Percentiles rank a stretch among this genome's conserved stretches.
phyloP scores from a whole-genome alignment of 2,329 filamentous ascomycete genomes.

The Neopestalotiopsis sp. region DNA sequence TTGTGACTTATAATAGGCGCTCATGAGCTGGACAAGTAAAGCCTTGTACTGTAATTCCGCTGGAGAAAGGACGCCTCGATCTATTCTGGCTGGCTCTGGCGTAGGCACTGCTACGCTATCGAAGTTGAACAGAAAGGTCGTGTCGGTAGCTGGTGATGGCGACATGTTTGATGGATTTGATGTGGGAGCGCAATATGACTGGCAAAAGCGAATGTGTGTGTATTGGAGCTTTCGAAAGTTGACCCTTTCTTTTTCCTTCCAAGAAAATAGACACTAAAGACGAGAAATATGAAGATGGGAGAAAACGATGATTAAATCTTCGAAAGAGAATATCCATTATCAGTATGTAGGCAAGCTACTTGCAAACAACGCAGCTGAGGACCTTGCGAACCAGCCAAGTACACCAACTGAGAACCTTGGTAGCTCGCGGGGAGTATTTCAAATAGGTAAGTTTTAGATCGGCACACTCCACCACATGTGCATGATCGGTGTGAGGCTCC shows the following conservation, averaged over 20 bases:
- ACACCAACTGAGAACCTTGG: too few relatives aligned
- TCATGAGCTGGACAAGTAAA: not conserved
- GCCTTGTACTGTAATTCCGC: slow-evolving; percentile 8
- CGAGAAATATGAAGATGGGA: too few relatives aligned
- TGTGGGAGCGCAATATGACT: too few relatives aligned
- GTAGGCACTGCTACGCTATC: not conserved
- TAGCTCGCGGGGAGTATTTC: not conserved
- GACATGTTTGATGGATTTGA: not conserved
- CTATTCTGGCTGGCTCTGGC: not conserved
- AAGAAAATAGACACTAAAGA: too few relatives aligned
- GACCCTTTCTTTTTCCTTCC: too few relatives aligned
- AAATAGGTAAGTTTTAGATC: not conserved
- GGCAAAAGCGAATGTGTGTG: too few relatives aligned
- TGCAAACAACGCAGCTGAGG: not conserved
- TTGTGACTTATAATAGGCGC: not conserved
- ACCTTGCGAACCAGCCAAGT: not conserved
- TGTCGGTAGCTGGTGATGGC: not conserved
- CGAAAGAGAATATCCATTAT: not conserved
- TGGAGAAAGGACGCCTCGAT: not conserved
- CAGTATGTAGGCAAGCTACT: not conserved
- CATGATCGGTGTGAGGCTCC: too few relatives aligned
- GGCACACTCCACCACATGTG: too few relatives aligned
- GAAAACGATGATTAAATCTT: too few relatives aligned
- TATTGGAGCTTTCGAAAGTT: too few relatives aligned
- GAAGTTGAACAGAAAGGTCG: not conserved